Evolutionary conservation across 768 basidiomycete species (phyloP), one percentile per base, ranked within the genome.

Genomic region (Boletus rubescentipes): DNA sequence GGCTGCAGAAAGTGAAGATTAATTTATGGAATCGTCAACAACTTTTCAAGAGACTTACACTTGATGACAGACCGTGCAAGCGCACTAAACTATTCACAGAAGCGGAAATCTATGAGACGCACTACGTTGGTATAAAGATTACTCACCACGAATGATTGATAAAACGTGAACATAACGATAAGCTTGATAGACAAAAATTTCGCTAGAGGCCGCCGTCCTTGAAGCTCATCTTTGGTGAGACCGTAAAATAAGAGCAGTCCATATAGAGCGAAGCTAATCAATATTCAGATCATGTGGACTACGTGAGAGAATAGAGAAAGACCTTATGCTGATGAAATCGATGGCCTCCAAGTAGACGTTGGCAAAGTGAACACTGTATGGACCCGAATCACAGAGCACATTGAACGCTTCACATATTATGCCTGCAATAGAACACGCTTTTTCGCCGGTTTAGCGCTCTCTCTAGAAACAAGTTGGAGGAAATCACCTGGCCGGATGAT

Each of bases 181-280:
- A 90, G 72, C 69, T 95, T 95, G 75, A 96, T 93, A 3, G 83
- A 74, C 56, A 95, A 66, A 69, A 96, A 96, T 74, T 95, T 95
- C 23, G 86, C 82, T 29, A 94, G 73, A 26, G 93, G 94, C 26
- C 86, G 78, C 16, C 83, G 79, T 32, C 86, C 90, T 50, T 64
- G 73, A n/a, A 96, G 80, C 60, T 94, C 93, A 16, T 89, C 85
- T 54, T 85, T 81, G 45, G 85, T 91, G 40, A 96, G 76, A 20
- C 81, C 85, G 65, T 95, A 95, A 70, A 94, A 93, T 14, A 93
- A 60, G 12, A 95, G 63, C 8, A 97, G 75, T 9, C 92, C 94
- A 62, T 96, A 95, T 3, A 96, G 76, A 2, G 94, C 93, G 36
- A 95, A 66, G 62, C 89, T 91, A 40, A 30, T 41, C 30, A 15